These are phyloP conservation scores for Thamnidium elegans DNA, from an alignment of 192 early-diverging fungal species.

Conservation along the genomic window DNA sequence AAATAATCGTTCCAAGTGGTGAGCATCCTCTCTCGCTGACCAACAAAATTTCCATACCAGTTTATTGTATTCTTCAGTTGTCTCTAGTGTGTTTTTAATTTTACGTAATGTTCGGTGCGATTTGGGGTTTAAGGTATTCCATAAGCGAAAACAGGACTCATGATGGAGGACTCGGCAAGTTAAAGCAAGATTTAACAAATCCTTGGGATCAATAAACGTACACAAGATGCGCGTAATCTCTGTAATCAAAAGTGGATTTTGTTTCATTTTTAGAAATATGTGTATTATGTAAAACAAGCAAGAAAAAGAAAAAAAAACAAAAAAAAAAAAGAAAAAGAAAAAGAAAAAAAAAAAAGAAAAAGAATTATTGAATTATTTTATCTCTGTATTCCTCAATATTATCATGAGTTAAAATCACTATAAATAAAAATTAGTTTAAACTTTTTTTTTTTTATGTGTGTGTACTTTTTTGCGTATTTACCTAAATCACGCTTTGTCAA, in stretches of 20 bases:
- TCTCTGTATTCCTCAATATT: slow-evolving; percentile 77
- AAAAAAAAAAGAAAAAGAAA: not conserved
- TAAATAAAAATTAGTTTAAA: not conserved
- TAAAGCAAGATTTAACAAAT: slow-evolving; percentile 26
- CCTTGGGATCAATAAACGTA: slow-evolving; percentile 19
- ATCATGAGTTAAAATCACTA: slow-evolving; percentile 67
- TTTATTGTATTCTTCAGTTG: slow-evolving; percentile 21
- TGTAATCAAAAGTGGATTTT: slow-evolving; percentile 25
- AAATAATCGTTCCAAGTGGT: slow-evolving; percentile 27
- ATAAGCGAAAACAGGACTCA: slow-evolving; percentile 21
- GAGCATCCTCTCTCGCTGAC: slow-evolving; percentile 27
- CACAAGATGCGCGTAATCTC: slow-evolving; percentile 33
- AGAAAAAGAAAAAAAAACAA: not conserved
- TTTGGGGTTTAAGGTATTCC: slow-evolving; percentile 28
- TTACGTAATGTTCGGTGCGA: slow-evolving; percentile 24
- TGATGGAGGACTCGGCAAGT: slow-evolving; percentile 25
- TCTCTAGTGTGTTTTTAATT: slow-evolving; percentile 33
- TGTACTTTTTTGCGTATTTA: slow-evolving; percentile 1
- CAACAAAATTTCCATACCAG: slow-evolving; percentile 26
- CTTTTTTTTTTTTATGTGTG: not conserved
- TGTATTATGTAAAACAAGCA: not conserved
- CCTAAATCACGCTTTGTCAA: slow-evolving; percentile 87
- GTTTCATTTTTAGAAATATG: not conserved
- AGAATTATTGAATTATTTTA: slow-evolving; percentile 9
- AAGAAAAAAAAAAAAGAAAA: not conserved